These are phyloP conservation scores for Scleroderma bovista DNA, from an alignment of 768 basidiomycete species.

Conservation along the genomic window DNA sequence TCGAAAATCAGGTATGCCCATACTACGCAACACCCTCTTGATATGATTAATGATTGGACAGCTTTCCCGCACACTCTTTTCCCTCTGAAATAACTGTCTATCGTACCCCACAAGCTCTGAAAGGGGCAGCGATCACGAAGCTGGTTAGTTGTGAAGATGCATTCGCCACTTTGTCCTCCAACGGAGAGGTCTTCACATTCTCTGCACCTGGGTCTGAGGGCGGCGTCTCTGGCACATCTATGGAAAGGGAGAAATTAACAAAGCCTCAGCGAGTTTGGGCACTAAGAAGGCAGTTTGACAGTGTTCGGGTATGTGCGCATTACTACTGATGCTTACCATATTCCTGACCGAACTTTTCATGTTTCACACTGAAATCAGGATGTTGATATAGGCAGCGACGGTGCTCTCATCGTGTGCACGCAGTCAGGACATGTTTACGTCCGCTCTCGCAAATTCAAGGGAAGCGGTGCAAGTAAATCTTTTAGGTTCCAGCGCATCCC, in stretches of 20 bases:
- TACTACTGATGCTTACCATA: too few species aligned
- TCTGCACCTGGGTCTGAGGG: slow-evolving; percentile 34
- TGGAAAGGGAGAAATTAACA: slow-evolving; percentile 36
- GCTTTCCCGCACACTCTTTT: slow-evolving; percentile 75
- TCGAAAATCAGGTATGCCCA: slow-evolving; percentile 64
- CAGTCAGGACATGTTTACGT: slow-evolving; percentile 93
- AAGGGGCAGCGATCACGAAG: slow-evolving; percentile 70
- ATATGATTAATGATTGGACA: slow-evolving; percentile 17
- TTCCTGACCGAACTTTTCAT: too few species aligned
- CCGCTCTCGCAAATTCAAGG: slow-evolving; percentile 51
- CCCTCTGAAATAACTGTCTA: slow-evolving; percentile 73
- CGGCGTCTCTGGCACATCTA: slow-evolving; percentile 12
- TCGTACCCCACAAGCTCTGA: slow-evolving; percentile 71
- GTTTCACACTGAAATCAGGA: slow-evolving; percentile 42
- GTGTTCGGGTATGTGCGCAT: slow-evolving; percentile 53
- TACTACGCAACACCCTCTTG: not conserved
- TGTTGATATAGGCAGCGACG: slow-evolving; percentile 83
- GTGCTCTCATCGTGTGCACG: slow-evolving; percentile 87
- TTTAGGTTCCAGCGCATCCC: slow-evolving; percentile 79
- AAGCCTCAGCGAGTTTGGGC: slow-evolving; percentile 93
- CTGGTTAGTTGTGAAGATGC: slow-evolving; percentile 72
- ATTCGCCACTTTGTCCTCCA: slow-evolving; percentile 77
- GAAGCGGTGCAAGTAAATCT: slow-evolving; percentile 34
- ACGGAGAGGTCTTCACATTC: slow-evolving; percentile 92
- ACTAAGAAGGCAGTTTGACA: slow-evolving; percentile 77